Evolutionary conservation across 805 yeast species (phyloP), one percentile per base, ranked within the genome.

Genomic region (Ogataea angusta): DNA sequence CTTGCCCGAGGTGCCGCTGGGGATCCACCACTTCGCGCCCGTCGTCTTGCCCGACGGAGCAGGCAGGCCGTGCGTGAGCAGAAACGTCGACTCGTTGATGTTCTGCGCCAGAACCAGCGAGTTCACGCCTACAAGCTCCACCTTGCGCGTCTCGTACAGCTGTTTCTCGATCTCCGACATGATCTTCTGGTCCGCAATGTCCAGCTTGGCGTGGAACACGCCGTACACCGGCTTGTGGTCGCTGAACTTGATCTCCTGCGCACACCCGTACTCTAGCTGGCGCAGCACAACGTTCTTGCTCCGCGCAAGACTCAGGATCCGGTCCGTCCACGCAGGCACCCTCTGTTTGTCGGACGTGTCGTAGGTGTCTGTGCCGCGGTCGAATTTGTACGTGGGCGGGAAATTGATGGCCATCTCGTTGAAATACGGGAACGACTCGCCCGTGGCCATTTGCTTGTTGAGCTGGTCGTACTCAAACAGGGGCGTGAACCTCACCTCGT

Each of bases 281-380:
- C 66, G 69, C 42, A 90, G 59, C 9, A 73, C 68, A 8, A 75
- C 67, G n/a, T 66, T 65, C 25, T 74, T 72, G 12, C 85, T 80
- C 18, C 84, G 68, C 3, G 73, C 64, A 40, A 68, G 52, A 54
- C 79, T 81, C 34, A 90, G 62, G 23, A 91, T 80, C 42, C 99
- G 68, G 65, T 93, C 99, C 3, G 98, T 90, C 99, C 99, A 93
- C 0, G 99, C 95, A 1, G 99, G 99, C 10, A 86, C 80, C 47
- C 99, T 76, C 62, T 80, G 82, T 62, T 93, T 93, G 54, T 91
- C 98, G 29, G 95, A 82, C 0, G 95, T 76, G 60, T 93, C 99
- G 59, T 90, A 93, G 2, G 57, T 64, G 34, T 75, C 76, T 0
- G 95, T 83, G 4, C 95, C 95, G 35, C 86, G 84, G 58, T 93